These are phyloP conservation scores for Pythium sukuiense DNA, from an alignment of 352 stramenopile species.

Conservation along the genomic window DNA sequence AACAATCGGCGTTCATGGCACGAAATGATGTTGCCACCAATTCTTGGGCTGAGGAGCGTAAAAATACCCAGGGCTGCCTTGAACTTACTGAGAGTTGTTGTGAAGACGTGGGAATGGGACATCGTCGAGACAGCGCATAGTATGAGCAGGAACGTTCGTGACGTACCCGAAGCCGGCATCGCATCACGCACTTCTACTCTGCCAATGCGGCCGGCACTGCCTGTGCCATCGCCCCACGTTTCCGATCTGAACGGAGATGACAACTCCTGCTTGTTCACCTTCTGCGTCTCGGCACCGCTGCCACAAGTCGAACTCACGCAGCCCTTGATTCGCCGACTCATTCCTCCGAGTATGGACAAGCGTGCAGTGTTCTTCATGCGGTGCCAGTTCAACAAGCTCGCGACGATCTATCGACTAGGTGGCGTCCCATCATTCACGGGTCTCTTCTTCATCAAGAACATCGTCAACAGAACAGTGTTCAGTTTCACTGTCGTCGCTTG, in stretches of 20 bases:
- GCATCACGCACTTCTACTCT: too few species aligned
- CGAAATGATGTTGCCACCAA: too few species aligned
- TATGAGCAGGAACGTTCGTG: too few species aligned
- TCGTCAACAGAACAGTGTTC: neutral
- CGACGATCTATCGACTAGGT: conserved; percentile 7
- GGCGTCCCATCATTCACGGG: conserved; percentile 1
- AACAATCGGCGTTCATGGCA: too few species aligned
- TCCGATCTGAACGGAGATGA: neutral
- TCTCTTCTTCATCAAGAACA: neutral
- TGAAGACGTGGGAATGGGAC: too few species aligned
- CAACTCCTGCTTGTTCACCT: neutral
- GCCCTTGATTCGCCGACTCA: neutral
- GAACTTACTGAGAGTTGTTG: too few species aligned
- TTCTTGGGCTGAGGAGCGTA: too few species aligned
- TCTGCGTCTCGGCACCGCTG: neutral
- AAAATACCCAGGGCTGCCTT: too few species aligned
- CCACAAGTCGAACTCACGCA: neutral
- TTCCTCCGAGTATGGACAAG: neutral
- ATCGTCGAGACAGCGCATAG: too few species aligned
- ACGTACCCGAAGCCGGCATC: too few species aligned
- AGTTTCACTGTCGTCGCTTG: neutral
- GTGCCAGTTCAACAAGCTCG: conserved; percentile 4
- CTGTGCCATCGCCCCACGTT: neutral
- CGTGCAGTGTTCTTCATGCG: neutral
- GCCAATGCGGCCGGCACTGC: neutral